Base-by-base conservation (phyloP, 768 basidiomycete genomes). In the Termitomyces sp. region DNA sequence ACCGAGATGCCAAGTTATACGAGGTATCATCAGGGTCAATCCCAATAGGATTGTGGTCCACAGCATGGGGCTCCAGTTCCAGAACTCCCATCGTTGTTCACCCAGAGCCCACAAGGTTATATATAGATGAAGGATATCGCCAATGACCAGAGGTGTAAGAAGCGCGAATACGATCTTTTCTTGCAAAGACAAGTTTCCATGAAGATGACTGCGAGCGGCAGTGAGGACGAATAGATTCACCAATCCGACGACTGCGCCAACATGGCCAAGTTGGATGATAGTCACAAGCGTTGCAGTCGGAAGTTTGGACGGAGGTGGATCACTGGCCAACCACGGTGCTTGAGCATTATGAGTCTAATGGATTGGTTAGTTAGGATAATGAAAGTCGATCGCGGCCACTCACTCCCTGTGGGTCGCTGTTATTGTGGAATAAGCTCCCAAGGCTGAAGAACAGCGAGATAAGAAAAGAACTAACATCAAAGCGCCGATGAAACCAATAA, bases 41-140 rank as follows among this genome's bases (percentile, higher is more conserved):
- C 89, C 89, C 12, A 86, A 64, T 15, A 84, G 44, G 16, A 89
- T 63, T 0, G 88, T 90, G 5, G 78, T 72, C 83, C 86, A 88
- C 18, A 89, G 66, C 80, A 88, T 85, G 0, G 83, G 80, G 58
- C 74, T 82, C 88, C 88, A 91, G 23, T 71, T 76, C 40, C 66
- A 62, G 18, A 88, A 58, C 48, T 81, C 68, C 84, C 86, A 90
- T 57, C 78, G 74, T 51, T 81, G 72, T 36, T 88, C 86, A n/a
- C 87, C 89, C 22, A 90, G 69, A 0, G 86, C 87, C 86, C 86
- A 91, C 6, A 90, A 63, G 0, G 89, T 90, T 43, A 91, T 66
- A 47, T 71, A 76, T 49, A 90, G 65, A 62, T 91, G 89, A 13
- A 82, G 59, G 25, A 88, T 58, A 64, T 91, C 89, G 0, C 86